A percentile compares a stretch with the other conserved stretches of the same genome.
phyloP scores from a whole-genome alignment of 805 yeast species.

The Ogataea nonfermentans region DNA sequence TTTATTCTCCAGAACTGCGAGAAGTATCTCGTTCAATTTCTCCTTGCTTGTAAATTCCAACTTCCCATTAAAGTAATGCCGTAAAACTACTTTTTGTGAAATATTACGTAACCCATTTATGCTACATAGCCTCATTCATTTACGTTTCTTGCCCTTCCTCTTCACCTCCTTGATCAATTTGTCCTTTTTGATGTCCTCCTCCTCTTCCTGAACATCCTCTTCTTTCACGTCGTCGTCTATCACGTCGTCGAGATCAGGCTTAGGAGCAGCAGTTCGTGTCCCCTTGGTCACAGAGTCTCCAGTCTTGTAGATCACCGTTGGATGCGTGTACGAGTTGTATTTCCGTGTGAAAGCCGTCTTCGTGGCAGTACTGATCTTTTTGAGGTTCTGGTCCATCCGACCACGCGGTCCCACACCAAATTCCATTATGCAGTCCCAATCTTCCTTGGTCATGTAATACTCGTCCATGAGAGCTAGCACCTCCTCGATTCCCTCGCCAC shows the following conservation, averaged over 20 bases:
- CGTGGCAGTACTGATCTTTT: slow-evolving; percentile 69
- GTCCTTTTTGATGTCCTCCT: slow-evolving; percentile 56
- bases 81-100: background rate
- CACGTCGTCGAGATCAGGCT: slow-evolving; percentile 71
- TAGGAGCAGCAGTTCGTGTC: slow-evolving; percentile 24
- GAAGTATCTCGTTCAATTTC: background rate
- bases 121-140: background rate
- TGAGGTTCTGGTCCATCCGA: slow-evolving; percentile 42
- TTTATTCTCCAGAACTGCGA: too few species aligned
- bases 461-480: slow-evolving; percentile 76
- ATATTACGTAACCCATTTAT: slow-evolving; percentile 3
- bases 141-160: slow-evolving; percentile 11
- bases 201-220: slow-evolving; percentile 43
- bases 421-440: slow-evolving; percentile 87
- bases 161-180: slow-evolving; percentile 56
- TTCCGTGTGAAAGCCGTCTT: slow-evolving; percentile 85
- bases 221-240: slow-evolving; percentile 52
- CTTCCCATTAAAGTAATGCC: slow-evolving; percentile 8
- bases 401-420: slow-evolving; percentile 64
- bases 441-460: slow-evolving; percentile 84
- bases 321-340: slow-evolving; percentile 76
- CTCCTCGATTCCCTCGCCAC: slow-evolving; percentile 61
- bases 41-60: slow-evolving; percentile 10
- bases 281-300: slow-evolving; percentile 55
- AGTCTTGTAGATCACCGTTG: slow-evolving; percentile 76